Base-by-base conservation (phyloP, 306 rosid species). In the Arachis stenosperma region DNA sequence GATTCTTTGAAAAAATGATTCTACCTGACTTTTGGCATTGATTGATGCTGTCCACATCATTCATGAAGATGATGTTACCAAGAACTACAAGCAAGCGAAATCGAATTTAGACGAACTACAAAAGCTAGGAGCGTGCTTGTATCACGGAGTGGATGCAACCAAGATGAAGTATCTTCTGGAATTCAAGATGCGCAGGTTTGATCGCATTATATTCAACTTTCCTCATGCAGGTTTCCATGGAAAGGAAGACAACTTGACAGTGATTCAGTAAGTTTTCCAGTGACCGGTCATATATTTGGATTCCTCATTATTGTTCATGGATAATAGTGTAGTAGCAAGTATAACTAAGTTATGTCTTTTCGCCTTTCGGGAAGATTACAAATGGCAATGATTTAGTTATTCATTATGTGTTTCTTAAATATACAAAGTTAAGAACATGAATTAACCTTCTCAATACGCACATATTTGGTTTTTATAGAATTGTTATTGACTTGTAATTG, bases 161-260 rank as follows among this genome's bases (percentile, higher is more conserved):
- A 62, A n/a, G 66, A 84, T 90, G 96, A 69, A 62, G 50, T 6
- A 12, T 53, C 72, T 80, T 59, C n/a, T 83, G 2, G 67, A 74
- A 59, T 77, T 89, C 54, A 54, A 10, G 4, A 74, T 58, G 79
- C 81, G 75, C 59, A 76, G 69, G 80, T 88, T 90, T 55, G 92
- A 90, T 79, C 63, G 83, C 17, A 60, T 89, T 51, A 75, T 85
- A 70, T 87, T 77, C 79, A 89, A 89, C 70, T 87, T 89, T 58
- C 95, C 91, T 57, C 95, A 87, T 78, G 89, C 88, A 0, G 95
- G 90, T 54, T 89, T 89, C 52, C 37, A 15, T 15, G 52, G 82
- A 29, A 85, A 13, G 37, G 96, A 85, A 74, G 71, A 40, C 33
- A 5, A 12, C 64, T 0, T 0, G 4, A 0, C 5, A 1, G 54